Evolutionary conservation across 164 flowering plant genomes (phyloP).

Genomic region (Berberis thunbergii): DNA sequence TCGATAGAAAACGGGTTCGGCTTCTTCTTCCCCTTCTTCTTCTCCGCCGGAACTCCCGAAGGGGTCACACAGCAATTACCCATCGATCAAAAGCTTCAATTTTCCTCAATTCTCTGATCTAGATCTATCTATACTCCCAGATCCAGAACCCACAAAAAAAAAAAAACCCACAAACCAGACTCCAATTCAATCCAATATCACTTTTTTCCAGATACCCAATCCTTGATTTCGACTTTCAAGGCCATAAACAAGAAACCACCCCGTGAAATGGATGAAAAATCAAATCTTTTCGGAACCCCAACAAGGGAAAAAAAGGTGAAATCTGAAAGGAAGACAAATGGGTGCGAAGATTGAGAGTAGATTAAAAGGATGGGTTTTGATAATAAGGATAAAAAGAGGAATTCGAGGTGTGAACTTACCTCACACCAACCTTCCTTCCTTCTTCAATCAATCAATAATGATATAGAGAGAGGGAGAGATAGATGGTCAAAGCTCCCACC

Average conservation of each 20-base stretch:
- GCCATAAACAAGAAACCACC: neutral
- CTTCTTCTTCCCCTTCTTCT: slow-evolving; percentile 37
- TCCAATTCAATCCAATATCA: too few relatives aligned
- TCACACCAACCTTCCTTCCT: neutral
- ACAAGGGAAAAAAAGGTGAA: neutral
- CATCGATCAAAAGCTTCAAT: slow-evolving; percentile 29
- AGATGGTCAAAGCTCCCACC: slow-evolving; percentile 25
- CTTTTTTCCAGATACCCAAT: too few relatives aligned
- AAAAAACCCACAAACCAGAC: too few relatives aligned
- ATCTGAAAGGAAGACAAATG: slow-evolving; percentile 6
- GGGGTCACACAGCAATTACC: slow-evolving; percentile 74
- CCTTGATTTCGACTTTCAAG: too few relatives aligned
- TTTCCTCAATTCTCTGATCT: too few relatives aligned
- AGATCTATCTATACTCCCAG: too few relatives aligned
- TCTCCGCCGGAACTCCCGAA: slow-evolving; percentile 10
- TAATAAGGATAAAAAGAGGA: neutral
- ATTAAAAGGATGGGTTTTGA: neutral
- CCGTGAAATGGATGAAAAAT: neutral
- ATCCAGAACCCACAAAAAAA: too few relatives aligned
- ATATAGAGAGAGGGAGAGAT: neutral
- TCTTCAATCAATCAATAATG: neutral
- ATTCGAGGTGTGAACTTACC: slow-evolving; percentile 10
- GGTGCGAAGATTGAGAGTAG: neutral
- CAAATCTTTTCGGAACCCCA: neutral
- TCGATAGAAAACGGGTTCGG: slow-evolving; percentile 59